These are phyloP conservation scores for Tetraselmis striata DNA, from an alignment of 139 green algal species.

Conservation along the genomic window DNA sequence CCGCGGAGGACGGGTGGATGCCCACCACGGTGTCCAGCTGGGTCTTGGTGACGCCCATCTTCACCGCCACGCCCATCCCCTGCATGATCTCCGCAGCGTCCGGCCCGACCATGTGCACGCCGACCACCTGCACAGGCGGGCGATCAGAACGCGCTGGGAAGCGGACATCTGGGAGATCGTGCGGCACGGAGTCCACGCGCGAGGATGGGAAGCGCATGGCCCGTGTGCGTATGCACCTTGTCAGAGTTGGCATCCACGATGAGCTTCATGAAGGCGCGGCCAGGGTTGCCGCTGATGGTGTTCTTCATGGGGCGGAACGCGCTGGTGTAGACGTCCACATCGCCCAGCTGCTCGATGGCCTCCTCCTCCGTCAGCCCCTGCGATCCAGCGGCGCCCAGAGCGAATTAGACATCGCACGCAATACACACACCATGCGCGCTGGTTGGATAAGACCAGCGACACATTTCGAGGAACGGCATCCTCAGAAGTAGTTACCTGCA, in stretches of 20 bases:
- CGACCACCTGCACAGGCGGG: conserved; percentile 44
- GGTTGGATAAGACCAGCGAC: too few relatives aligned
- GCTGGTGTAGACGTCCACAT: conserved; percentile 88
- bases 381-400: too few relatives aligned
- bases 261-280: conserved; percentile 65
- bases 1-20: conserved; percentile 90
- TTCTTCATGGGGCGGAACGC: conserved; percentile 92
- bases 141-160: neutral
- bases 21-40: conserved; percentile 89
- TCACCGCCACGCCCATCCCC: conserved; percentile 90
- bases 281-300: conserved; percentile 74
- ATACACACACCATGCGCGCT: too few relatives aligned
- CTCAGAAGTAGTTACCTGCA: too few relatives aligned
- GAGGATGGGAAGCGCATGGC: neutral
- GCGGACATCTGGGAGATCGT: neutral
- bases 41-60: conserved; percentile 82
- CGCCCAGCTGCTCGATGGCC: conserved; percentile 53
- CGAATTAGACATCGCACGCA: too few relatives aligned
- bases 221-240: too few relatives aligned
- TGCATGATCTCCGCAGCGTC: conserved; percentile 95
- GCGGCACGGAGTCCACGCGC: neutral
- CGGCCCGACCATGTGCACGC: conserved; percentile 91
- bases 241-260: conserved; percentile 79
- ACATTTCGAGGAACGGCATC: too few relatives aligned
- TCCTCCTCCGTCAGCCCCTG: conserved; percentile 81